Base-by-base conservation (phyloP, 2,329 filamentous ascomycete species). In the Hypoxylon rubiginosum region DNA sequence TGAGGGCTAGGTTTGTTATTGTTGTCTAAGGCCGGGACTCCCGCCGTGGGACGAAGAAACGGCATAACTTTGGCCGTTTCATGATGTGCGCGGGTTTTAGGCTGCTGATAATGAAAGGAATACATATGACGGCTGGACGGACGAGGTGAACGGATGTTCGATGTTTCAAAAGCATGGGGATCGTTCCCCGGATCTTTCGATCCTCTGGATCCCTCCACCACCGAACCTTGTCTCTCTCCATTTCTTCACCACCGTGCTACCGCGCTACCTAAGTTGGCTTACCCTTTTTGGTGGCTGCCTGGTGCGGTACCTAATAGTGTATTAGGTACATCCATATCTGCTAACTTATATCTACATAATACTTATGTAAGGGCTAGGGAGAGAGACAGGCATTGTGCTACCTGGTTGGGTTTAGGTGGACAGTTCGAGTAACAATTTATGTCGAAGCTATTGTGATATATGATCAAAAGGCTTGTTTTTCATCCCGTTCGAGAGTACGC, bases 1-100 rank as follows among this genome's bases (percentile, higher is more conserved):
- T 66, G 64, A 54, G 59, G 64, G 19, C 21, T 36, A 32, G 10
- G n/a, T n/a, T n/a, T n/a, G n/a, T n/a, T n/a, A n/a, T n/a, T n/a
- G 30, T 11, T 34, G 30, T 30, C 10, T 43, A 43, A 43, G n/a
- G 8, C n/a, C n/a, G 34, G 34, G 28, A 30, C 28, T 30, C 28
- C 28, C n/a, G 30, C 61, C 34, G 56, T 61, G 6, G 49, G 34
- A 45, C 21, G 21, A 24, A 21, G 17, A 19, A 17, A 50, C 24
- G 46, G 46, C 46, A 30, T 30, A 32, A 50, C 13, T 50, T n/a
- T 48, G 2, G 45, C 15, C 46, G 46, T 50, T 50, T 50, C 46
- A 50, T 17, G 26, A 50, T 17, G 7, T 28, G 21, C 17, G 11
- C 17, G 11, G 21, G 43, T 46, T 46, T 13, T 4, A 6, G 41